Conservation (phyloP, 192 early-diverging fungal genomes). For the Coemansia sp. region DNA sequence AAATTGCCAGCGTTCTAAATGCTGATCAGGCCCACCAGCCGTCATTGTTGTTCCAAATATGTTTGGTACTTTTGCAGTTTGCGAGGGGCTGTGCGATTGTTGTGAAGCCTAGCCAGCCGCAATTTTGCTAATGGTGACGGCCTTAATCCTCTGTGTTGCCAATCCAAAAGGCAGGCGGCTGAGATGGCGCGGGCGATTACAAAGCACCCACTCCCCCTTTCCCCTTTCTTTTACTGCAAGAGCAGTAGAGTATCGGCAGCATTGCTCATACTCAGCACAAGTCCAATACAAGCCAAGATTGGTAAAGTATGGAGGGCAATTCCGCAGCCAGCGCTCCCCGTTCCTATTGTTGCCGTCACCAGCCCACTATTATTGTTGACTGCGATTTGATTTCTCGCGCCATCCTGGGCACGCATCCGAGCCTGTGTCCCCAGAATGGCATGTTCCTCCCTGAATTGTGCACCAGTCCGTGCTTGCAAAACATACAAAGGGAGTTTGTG, state of each 20-base stretch:
- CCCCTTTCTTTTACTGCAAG: neutral
- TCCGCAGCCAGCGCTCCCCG: conserved; percentile 15
- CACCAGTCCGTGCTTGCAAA: conserved; percentile 5
- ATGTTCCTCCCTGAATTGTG: neutral
- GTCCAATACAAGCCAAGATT: neutral
- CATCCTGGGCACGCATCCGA: neutral
- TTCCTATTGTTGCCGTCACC: neutral
- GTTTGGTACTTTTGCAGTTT: neutral
- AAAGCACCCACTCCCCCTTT: conserved; percentile 3
- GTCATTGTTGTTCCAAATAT: conserved; percentile 10
- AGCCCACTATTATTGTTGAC: neutral
- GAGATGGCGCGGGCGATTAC: conserved; percentile 12
- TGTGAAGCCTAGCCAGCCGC: conserved; percentile 8
- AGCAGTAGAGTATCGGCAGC: conserved; percentile 10
- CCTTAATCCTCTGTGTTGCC: neutral
- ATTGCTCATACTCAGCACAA: neutral
- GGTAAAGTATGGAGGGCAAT: neutral
- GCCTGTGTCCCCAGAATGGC: neutral
- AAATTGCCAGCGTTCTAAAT: conserved; percentile 7
- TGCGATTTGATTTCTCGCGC: conserved; percentile 8
- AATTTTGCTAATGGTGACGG: neutral
- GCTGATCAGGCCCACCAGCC: conserved; percentile 9
- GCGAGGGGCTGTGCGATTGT: conserved; percentile 6
- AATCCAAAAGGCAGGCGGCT: neutral
- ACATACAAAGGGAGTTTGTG: neutral